Evolutionary conservation across 73 alveolate genomes (phyloP).

Genomic region (Paraurostyla sp.): DNA sequence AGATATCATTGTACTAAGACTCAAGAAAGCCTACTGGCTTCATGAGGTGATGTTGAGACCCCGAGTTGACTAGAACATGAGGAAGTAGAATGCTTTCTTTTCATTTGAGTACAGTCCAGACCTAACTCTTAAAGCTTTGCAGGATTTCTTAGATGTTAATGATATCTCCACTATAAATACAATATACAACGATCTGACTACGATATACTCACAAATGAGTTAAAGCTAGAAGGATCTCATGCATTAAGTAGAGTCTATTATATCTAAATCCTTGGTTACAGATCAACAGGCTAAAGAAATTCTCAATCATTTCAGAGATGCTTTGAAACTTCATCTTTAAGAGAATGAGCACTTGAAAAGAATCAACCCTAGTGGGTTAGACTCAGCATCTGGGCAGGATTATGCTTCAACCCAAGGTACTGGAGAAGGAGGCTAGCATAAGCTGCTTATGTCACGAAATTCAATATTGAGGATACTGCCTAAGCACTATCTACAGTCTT

Average conservation of each 20-base stretch:
- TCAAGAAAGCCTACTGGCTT: constrained; percentile 73
- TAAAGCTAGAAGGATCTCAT: background rate
- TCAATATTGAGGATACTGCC: constrained; percentile 49
- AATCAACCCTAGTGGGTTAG: too few relatives aligned
- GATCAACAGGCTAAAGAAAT: background rate
- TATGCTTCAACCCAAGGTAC: too few relatives aligned
- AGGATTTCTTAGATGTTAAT: constrained; percentile 71
- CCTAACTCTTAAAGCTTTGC: background rate
- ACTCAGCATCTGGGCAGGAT: too few relatives aligned
- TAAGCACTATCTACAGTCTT: constrained; percentile 63
- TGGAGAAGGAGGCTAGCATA: background rate
- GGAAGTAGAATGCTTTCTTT: constrained; percentile 43
- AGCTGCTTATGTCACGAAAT: constrained; percentile 3
- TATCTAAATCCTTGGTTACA: background rate
- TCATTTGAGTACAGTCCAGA: constrained; percentile 53
- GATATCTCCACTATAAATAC: constrained; percentile 70
- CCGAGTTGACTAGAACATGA: constrained; percentile 2
- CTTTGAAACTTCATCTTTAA: background rate
- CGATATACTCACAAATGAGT: background rate
- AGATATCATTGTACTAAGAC: constrained; percentile 41
- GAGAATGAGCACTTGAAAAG: constrained; percentile 20
- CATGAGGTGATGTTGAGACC: constrained; percentile 47
- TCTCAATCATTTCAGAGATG: constrained; percentile 39
- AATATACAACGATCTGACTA: constrained; percentile 35
- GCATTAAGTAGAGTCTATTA: background rate